phyloP scores from a whole-genome alignment of 208 protist species.

The Wallacemonas sp. region DNA sequence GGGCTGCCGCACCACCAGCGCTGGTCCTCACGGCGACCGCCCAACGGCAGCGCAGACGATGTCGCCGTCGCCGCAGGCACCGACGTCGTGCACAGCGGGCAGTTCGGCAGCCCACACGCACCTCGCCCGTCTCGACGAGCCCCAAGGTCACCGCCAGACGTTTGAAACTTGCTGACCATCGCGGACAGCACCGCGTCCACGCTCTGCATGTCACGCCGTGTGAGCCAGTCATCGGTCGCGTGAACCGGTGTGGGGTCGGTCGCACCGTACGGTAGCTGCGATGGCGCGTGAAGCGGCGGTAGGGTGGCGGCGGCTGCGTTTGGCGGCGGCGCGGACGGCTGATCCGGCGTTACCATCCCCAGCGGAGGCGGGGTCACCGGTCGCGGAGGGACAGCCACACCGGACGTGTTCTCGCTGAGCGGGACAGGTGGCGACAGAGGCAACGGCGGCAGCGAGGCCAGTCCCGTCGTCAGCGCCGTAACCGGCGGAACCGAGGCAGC shows the following conservation, averaged over 20 bases:
- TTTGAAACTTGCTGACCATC: conserved; percentile 24
- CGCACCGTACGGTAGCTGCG: neutral
- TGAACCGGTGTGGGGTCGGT: too few relatives aligned
- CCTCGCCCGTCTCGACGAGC: neutral
- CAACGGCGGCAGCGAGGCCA: too few relatives aligned
- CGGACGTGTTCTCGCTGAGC: too few relatives aligned
- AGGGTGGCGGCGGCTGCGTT: neutral
- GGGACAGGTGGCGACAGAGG: too few relatives aligned
- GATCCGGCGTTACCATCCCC: neutral
- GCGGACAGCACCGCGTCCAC: conserved; percentile 37
- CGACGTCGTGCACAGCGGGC: conserved; percentile 25
- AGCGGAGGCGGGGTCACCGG: too few relatives aligned
- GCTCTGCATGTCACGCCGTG: conserved; percentile 25
- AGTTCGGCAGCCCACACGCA: conserved; percentile 41
- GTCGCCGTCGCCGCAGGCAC: neutral
- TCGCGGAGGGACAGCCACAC: too few relatives aligned
- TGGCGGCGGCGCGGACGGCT: conserved; percentile 10
- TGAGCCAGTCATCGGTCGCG: too few relatives aligned
- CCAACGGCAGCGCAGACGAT: neutral
- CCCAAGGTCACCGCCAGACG: conserved; percentile 5
- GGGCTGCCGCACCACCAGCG: conserved; percentile 31
- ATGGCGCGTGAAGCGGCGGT: neutral
- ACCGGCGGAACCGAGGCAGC: neutral
- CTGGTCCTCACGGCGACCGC: neutral
- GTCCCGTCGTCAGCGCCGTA: too few relatives aligned